A percentile compares a stretch with the other conserved stretches of the same genome.
These are phyloP conservation scores for Cardamine occulta DNA, from an alignment of 345 rosid genomes.

Conservation along the genomic window DNA sequence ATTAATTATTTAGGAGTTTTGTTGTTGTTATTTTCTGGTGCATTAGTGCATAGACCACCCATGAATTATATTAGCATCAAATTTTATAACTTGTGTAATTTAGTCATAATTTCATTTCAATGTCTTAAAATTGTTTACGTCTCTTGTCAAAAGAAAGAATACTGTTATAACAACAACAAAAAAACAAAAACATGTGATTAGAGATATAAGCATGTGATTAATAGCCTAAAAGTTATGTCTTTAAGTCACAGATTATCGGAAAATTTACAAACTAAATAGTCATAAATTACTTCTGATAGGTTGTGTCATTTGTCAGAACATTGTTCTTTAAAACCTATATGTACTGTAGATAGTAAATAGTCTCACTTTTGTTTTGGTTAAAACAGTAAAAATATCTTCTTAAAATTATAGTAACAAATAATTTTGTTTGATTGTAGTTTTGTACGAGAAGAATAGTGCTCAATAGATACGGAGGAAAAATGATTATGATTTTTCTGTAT, in stretches of 20 bases:
- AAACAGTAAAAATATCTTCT: neutral
- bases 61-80: slow-evolving; percentile 1
- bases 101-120: neutral
- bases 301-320: neutral
- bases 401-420: neutral
- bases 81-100: neutral
- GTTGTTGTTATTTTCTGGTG: neutral
- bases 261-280: neutral
- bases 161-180: neutral
- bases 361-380: slow-evolving; percentile 2
- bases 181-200: neutral
- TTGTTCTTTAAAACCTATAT: neutral
- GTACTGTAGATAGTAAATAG: neutral
- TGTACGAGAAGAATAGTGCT: neutral
- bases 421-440: neutral
- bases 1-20: neutral
- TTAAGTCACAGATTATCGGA: neutral
- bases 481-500: neutral
- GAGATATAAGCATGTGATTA: neutral
- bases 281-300: neutral
- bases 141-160: slow-evolving; percentile 2
- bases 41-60: neutral
- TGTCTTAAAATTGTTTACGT: neutral
- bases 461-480: neutral
- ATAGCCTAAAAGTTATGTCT: neutral